These are phyloP conservation scores for Venturia oleaginea DNA, from an alignment of 2,329 filamentous ascomycete genomes.

Conservation along the genomic window DNA sequence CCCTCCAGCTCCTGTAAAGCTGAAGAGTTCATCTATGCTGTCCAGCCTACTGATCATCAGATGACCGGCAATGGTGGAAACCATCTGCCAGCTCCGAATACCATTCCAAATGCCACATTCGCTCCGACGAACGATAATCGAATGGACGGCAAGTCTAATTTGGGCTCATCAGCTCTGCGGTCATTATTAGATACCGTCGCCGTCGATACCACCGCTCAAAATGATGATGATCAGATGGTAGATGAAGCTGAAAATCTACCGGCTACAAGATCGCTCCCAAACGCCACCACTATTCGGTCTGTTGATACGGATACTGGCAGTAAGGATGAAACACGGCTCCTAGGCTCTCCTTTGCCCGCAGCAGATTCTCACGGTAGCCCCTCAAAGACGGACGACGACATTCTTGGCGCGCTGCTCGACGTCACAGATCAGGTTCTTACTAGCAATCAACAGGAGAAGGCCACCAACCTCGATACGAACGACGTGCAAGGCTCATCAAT, in stretches of 20 bases:
- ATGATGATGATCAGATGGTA: background rate
- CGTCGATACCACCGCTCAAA: too few species aligned
- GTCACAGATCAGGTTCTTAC: background rate
- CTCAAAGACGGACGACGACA: background rate
- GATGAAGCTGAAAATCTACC: background rate
- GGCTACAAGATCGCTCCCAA: background rate
- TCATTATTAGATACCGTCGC: too few species aligned
- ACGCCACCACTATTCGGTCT: background rate
- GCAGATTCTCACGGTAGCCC: background rate
- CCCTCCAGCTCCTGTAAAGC: background rate
- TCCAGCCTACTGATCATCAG: background rate
- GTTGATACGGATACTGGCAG: background rate
- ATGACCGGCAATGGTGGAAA: background rate
- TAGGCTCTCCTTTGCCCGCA: background rate
- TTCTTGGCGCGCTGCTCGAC: background rate
- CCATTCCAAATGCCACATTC: background rate
- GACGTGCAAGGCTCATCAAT: background rate
- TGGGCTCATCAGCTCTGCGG: too few species aligned
- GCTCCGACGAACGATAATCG: background rate
- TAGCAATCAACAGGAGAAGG: background rate
- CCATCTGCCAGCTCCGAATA: background rate
- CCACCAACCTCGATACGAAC: background rate
- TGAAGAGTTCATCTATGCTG: too few species aligned
- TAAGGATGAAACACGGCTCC: background rate
- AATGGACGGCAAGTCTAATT: background rate